A percentile compares a stretch with the other conserved stretches of the same genome.
Conservation (phyloP, 495 filamentous ascomycete genomes). For the Xylona heveae region DNA sequence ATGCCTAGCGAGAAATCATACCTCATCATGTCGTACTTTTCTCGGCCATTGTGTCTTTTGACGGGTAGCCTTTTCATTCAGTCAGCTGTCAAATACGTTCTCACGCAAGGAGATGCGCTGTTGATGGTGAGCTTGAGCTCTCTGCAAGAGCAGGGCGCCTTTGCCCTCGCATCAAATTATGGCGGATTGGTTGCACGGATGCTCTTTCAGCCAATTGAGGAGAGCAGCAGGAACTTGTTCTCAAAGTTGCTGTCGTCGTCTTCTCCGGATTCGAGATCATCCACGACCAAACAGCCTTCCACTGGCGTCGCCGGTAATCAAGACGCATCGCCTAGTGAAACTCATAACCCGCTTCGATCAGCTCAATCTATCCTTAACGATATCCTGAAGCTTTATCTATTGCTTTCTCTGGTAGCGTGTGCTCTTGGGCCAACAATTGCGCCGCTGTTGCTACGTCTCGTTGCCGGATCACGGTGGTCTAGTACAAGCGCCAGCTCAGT, state of each 20-base stretch:
- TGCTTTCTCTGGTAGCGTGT: constrained; percentile 45
- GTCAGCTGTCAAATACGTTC: constrained; percentile 67
- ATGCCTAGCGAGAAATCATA: not conserved
- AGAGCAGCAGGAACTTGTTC: constrained; percentile 73
- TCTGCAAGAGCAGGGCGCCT: constrained; percentile 70
- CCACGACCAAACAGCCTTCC: constrained; percentile 5
- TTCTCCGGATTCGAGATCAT: constrained; percentile 10
- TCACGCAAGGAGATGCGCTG: constrained; percentile 86
- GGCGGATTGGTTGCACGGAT: constrained; percentile 76
- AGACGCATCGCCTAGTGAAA: constrained; percentile 2
- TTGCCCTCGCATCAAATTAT: constrained; percentile 86
- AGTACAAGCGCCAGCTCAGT: constrained; percentile 40
- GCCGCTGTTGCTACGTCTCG: constrained; percentile 41
- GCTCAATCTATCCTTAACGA: constrained; percentile 23
- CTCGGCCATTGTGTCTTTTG: constrained; percentile 39
- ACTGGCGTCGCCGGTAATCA: constrained; percentile 13
- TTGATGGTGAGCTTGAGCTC: constrained; percentile 58
- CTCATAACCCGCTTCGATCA: constrained; percentile 8
- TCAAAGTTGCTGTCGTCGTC: constrained; percentile 51
- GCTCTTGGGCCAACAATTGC: constrained; percentile 52
- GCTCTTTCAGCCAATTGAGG: constrained; percentile 87
- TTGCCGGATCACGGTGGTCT: constrained; percentile 57
- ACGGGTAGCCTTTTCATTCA: constrained; percentile 70
- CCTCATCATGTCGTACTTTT: constrained; percentile 35
- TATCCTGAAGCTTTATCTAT: constrained; percentile 36